These are phyloP conservation scores for Penicillium sp. DNA, from an alignment of 2,329 filamentous ascomycete species.

Conservation along the genomic window DNA sequence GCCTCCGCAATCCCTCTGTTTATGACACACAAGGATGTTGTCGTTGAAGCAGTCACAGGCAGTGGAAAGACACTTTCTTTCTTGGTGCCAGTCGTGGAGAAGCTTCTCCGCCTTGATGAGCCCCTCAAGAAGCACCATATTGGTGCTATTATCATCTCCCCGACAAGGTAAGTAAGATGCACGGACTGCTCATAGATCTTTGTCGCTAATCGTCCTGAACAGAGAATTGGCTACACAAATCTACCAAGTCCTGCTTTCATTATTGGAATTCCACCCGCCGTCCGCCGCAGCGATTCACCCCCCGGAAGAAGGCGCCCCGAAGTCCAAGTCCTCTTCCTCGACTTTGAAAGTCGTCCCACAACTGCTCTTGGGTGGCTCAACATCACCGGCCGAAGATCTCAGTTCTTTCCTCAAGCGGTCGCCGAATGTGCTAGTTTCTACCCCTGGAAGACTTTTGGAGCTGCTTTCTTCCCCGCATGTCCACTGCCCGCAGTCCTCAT, in stretches of 20 bases:
- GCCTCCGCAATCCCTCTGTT: slow-evolving; percentile 87
- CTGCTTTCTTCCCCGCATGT: slow-evolving; percentile 84
- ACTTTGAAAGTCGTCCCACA: slow-evolving; percentile 72
- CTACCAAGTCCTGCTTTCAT: slow-evolving; percentile 71
- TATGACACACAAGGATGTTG: slow-evolving; percentile 85
- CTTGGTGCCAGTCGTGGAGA: slow-evolving; percentile 78
- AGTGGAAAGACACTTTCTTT: slow-evolving; percentile 90
- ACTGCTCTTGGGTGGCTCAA: slow-evolving; percentile 81
- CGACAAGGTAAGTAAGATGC: slow-evolving; percentile 58
- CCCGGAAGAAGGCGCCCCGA: slow-evolving; percentile 43
- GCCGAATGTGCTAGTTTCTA: slow-evolving; percentile 87
- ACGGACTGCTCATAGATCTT: not conserved
- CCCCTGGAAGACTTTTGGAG: slow-evolving; percentile 85
- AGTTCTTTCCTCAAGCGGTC: slow-evolving; percentile 79
- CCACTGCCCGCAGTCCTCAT: slow-evolving; percentile 82
- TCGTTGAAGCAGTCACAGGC: slow-evolving; percentile 89
- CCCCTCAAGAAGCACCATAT: slow-evolving; percentile 88
- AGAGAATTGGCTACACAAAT: slow-evolving; percentile 92
- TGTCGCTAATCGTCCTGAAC: not conserved
- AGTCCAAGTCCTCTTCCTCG: slow-evolving; percentile 45
- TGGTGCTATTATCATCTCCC: slow-evolving; percentile 86
- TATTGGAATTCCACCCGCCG: slow-evolving; percentile 79
- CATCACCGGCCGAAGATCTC: slow-evolving; percentile 80
- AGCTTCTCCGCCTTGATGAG: slow-evolving; percentile 75
- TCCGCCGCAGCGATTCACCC: slow-evolving; percentile 59